Percentiles rank a stretch among this genome's conserved stretches.
phyloP scores from a whole-genome alignment of 495 filamentous ascomycete genomes.

The Geoglossum glabrum region DNA sequence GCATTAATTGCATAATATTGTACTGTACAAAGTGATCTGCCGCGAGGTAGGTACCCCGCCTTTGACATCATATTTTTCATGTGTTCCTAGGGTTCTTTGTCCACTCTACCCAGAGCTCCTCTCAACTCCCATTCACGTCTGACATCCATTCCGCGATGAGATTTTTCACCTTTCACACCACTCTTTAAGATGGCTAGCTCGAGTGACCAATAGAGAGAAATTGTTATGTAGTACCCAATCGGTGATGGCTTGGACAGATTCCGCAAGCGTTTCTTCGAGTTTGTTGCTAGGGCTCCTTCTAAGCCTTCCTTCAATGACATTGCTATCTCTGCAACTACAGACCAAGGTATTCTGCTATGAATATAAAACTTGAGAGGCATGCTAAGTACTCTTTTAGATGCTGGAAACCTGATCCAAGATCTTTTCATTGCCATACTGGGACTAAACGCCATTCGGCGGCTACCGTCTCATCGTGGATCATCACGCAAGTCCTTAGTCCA shows the following conservation, averaged over 20 bases:
- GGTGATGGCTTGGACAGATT: neutral
- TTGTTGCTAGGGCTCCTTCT: neutral
- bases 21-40: neutral
- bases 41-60: neutral
- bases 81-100: neutral
- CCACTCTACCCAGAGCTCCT: neutral
- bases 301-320: neutral
- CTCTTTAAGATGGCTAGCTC: neutral
- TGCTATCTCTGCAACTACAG: neutral
- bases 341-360: neutral
- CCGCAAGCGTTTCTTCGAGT: neutral
- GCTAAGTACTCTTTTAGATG: neutral
- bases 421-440: neutral
- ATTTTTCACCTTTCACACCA: neutral
- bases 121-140: neutral
- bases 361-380: neutral
- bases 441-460: neutral
- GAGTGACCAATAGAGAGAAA: neutral
- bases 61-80: neutral
- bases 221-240: too few relatives aligned
- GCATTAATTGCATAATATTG: too few relatives aligned
- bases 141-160: neutral
- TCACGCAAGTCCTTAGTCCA: neutral
- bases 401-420: neutral
- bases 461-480: neutral